phyloP scores from a whole-genome alignment of 2,329 filamentous ascomycete species.

The Penicillium sp. region DNA sequence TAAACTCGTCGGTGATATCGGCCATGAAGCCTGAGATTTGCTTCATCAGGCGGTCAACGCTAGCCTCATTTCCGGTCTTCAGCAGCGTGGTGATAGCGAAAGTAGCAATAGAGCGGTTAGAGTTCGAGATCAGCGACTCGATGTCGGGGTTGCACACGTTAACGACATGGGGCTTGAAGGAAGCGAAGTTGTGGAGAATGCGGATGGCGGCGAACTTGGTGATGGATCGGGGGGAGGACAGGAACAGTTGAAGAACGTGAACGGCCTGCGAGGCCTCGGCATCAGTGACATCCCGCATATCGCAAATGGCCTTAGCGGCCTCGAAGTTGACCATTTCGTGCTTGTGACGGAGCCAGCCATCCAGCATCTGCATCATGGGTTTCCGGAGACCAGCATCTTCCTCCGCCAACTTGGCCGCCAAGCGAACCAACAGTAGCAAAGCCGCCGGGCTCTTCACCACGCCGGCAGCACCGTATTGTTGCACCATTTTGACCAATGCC shows the following conservation, averaged over 20 bases:
- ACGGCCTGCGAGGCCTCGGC: conserved; percentile 89
- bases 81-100: conserved; percentile 97
- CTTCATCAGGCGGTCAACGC: conserved; percentile 96
- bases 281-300: conserved; percentile 90
- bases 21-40: conserved; percentile 98
- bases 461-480: conserved; percentile 90
- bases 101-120: conserved; percentile 94
- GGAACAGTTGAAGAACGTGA: conserved; percentile 92
- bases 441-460: conserved; percentile 94
- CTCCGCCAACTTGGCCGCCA: conserved; percentile 91
- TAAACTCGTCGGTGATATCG: conserved; percentile 98
- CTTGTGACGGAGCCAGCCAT: conserved; percentile 97
- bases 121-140: conserved; percentile 93
- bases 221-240: conserved; percentile 91
- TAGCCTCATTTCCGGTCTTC: conserved; percentile 97
- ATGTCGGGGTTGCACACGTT: conserved; percentile 96
- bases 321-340: conserved; percentile 99
- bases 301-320: conserved; percentile 95
- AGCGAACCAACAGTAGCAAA: conserved; percentile 85
- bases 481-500: conserved; percentile 99
- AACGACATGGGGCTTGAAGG: conserved; percentile 92
- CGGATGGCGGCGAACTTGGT: conserved; percentile 97
- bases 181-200: conserved; percentile 93
- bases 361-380: conserved; percentile 95
- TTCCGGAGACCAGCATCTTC: conserved; percentile 87